A percentile compares a stretch with the other conserved stretches of the same genome.
Evolutionary conservation across 2,329 filamentous ascomycete genomes (phyloP).

Genomic region (Aspergillus neotritici): DNA sequence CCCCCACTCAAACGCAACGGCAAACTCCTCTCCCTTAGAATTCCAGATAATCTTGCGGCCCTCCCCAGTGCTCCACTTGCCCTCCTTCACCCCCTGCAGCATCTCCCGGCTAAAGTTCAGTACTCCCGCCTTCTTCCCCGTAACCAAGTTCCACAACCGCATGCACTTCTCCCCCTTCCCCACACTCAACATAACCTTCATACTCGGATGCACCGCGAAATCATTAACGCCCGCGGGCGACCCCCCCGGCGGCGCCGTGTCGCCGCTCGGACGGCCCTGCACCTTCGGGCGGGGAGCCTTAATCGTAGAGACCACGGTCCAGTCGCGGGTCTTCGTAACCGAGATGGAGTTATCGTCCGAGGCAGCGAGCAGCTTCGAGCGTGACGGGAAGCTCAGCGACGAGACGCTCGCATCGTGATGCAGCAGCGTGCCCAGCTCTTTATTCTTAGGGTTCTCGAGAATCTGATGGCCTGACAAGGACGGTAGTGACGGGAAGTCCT

Average conservation of each 20-base stretch:
- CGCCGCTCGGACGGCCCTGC: slow-evolving; percentile 74
- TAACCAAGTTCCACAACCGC: slow-evolving; percentile 94
- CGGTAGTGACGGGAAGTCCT: slow-evolving; percentile 56
- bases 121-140: slow-evolving; percentile 90
- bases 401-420: slow-evolving; percentile 84
- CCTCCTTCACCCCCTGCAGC: slow-evolving; percentile 69
- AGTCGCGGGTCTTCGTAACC: slow-evolving; percentile 81
- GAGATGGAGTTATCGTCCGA: slow-evolving; percentile 89
- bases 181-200: slow-evolving; percentile 94
- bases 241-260: slow-evolving; percentile 76
- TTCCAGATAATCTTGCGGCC: slow-evolving; percentile 80
- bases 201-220: slow-evolving; percentile 90
- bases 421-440: slow-evolving; percentile 77
- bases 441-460: slow-evolving; percentile 78
- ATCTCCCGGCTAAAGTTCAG: slow-evolving; percentile 74
- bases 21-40: slow-evolving; percentile 70
- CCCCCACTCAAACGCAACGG: slow-evolving; percentile 82
- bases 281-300: slow-evolving; percentile 81
- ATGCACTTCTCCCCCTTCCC: slow-evolving; percentile 85
- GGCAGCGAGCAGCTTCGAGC: slow-evolving; percentile 79
- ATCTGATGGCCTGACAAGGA: slow-evolving; percentile 67
- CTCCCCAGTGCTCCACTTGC: slow-evolving; percentile 71
- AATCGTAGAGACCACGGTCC: slow-evolving; percentile 79
- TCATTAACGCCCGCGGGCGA: slow-evolving; percentile 86
- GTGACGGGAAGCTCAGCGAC: slow-evolving; percentile 71